Evolutionary conservation across 805 yeast species (phyloP), one percentile per base, ranked within the genome.

Genomic region (Spathaspora arborariae): DNA sequence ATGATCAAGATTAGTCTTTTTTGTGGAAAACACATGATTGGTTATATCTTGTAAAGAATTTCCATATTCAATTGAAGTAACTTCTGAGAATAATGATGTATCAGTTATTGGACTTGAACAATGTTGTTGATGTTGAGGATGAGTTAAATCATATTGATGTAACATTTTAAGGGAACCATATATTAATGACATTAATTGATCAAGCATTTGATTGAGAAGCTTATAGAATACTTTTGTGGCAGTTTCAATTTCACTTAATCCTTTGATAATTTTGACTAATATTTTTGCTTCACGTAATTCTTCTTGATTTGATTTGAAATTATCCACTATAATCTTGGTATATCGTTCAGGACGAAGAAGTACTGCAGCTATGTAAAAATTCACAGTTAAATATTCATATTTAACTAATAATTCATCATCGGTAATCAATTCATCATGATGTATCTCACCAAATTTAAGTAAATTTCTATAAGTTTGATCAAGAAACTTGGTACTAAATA

Each of bases 361-460:
- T 5, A 68, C 58, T 5, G 76, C 75, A 5, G 71, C 65, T 1
- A 65, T 58, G 46, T 56, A 67, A 35, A 66, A 64, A 40, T 65
- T 61, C 2, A 64, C 57, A 6, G 55, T 21, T 15, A 67, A 51
- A 18, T 53, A 51, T 27, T 61, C 63, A 49, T 58, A 64, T 13
- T 52, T 46, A n/a, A 22, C 15, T 10, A 45, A 37, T 2, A 54
- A 44, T 9, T 52, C 56, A 18, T 55, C 55, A 19, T 47, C 41
- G 7, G 22, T 22, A 18, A 51, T 40, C 8, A 56, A 40, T 37
- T 51, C 50, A 2, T 47, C 41, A 1, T 50, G 47, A 24, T 53
- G 51, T 18, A 47, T 46, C 21, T 54, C 48, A 8, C 48, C 52
- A 41, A 48, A 53, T 24, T 44, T 50, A 4, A 45, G 40, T 39